Evolutionary conservation across 2,329 filamentous ascomycete species (phyloP), one percentile per base, ranked within the genome.

Genomic region (Monilinia laxa): DNA sequence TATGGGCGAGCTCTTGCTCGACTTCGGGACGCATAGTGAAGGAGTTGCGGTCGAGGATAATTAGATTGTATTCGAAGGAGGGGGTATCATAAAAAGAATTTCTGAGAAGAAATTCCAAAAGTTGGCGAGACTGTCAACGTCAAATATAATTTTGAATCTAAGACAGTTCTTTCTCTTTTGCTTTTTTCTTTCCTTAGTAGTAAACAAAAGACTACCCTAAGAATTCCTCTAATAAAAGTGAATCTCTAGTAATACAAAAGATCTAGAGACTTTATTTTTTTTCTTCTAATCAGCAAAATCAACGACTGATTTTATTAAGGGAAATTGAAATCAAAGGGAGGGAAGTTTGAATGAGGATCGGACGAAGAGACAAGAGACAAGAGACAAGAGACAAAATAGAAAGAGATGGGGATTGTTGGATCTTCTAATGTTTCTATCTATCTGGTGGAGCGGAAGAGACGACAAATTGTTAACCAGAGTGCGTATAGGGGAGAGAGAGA

Each of bases 1-100:
- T 98, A 81, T 99, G 94, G 77, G 95, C 91, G 80, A 99, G 91
- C 85, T 99, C 95, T 82, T 99, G 95, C 88, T 99, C 94, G 80
- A 98, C 85, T 87, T 99, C 95, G 80, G 95, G 95, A 84, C 92
- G 92, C 94, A 98, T 98, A 75, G 76, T 89, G 82, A 76, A 66
- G 64, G 57, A 68, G 31, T 75, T 73, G 67, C 47, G 67, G 73
- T 75, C 71, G 71, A 57, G 59, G 45, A 57, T 42, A 59, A 72
- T 71, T 70, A 63, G 53, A 10, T 58, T 23, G 66, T 62, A 53
- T 66, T 68, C 53, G 63, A 59, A 49, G 57, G 67, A 35, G 31
- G 31, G 70, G 65, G 68, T 69, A 72, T 63, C 58, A 64, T 56
- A 58, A 60, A 68, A 62, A 63, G 55, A 18, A 54, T 55, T 60